Percentiles rank a stretch among this genome's conserved stretches.
Conservation (phyloP, 495 filamentous ascomycete species). For the Parachaetomium inaequale region DNA sequence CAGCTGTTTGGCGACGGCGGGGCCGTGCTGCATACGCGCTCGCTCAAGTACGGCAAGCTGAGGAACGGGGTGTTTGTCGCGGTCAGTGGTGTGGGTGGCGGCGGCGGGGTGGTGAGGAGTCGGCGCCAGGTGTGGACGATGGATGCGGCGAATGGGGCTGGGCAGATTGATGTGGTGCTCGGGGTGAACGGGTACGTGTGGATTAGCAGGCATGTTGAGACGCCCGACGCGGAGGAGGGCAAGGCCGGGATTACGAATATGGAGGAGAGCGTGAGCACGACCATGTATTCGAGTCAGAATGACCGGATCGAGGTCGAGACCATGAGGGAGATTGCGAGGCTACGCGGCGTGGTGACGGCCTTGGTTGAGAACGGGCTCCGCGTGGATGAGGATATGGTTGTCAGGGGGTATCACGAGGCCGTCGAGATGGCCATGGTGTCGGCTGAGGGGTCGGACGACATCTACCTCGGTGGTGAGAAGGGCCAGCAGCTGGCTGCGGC, state of each 20-base stretch:
- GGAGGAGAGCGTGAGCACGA: slow-evolving; percentile 68
- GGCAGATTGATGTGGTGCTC: slow-evolving; percentile 79
- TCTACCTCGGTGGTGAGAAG: slow-evolving; percentile 70
- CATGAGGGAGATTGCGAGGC: slow-evolving; percentile 79
- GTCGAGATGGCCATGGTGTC: slow-evolving; percentile 64
- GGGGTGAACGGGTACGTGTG: slow-evolving; percentile 96
- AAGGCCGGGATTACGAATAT: slow-evolving; percentile 63
- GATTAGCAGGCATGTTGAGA: slow-evolving; percentile 74
- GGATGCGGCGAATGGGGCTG: slow-evolving; percentile 57
- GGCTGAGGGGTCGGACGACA: slow-evolving; percentile 45
- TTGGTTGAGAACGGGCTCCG: slow-evolving; percentile 74
- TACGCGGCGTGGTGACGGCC: slow-evolving; percentile 73
- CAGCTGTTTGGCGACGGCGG: slow-evolving; percentile 73
- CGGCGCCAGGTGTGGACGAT: slow-evolving; percentile 85
- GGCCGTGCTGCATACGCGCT: slow-evolving; percentile 83
- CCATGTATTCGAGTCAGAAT: slow-evolving; percentile 87
- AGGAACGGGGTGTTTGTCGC: slow-evolving; percentile 85
- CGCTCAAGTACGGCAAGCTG: slow-evolving; percentile 89
- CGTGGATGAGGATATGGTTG: slow-evolving; percentile 91
- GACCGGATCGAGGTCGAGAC: slow-evolving; percentile 71
- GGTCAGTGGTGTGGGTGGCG: slow-evolving; percentile 75
- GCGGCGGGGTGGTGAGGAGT: slow-evolving; percentile 74
- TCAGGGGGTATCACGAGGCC: slow-evolving; percentile 72
- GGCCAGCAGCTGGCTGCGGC: slow-evolving; percentile 62
- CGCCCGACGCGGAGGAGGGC: slow-evolving; percentile 43